Evolutionary conservation across 2,329 filamentous ascomycete species (phyloP), one percentile per base, ranked within the genome.

Genomic region (Penicillium sp.): DNA sequence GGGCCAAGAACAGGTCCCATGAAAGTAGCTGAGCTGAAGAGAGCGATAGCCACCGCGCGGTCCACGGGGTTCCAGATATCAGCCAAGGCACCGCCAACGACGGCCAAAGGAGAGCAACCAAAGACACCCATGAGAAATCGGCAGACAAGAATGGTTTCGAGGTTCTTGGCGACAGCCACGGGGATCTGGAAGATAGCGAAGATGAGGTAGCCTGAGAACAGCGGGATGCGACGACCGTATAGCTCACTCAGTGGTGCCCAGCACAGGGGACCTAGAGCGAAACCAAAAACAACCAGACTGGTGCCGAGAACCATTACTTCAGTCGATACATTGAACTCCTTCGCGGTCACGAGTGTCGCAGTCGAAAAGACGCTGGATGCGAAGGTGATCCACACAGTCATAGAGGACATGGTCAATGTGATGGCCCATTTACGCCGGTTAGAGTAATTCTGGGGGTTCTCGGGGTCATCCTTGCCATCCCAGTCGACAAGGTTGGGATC

Each of bases 171-270:
- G 1, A 81, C 75, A 1, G 77, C 82, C 7, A 81, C 77, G 1
- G 79, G 77, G 47, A 84, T 79, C 51, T 82, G 77, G 57, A 82
- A 82, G 39, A 83, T 75, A 3, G 74, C 73, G 56, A 82, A 81
- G 37, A 75, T 58, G 23, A 70, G 57, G 54, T 77, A 79, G 0
- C 79, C 79, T 10, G 75, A 57, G 62, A 81, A 76, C 0, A 83
- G 66, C 2, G 79, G 79, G 1, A 65, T 58, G 23, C 72, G 74
- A 13, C 81, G 75, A 0, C 82, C 81, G 57, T 77, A 81, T 2
- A 80, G 57, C 56, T 80, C 78, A 29, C 72, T 76, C 4, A 74
- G 60, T 0, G 76, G 76, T 3, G 72, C 76, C 63, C 72, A 78
- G 38, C 76, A 53, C 12, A 75, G 52, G 12, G 73, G 74, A 2